Evolutionary conservation across 2,329 filamentous ascomycete genomes (phyloP), one percentile per base, ranked within the genome.

Genomic region (Trichoderma sp.): DNA sequence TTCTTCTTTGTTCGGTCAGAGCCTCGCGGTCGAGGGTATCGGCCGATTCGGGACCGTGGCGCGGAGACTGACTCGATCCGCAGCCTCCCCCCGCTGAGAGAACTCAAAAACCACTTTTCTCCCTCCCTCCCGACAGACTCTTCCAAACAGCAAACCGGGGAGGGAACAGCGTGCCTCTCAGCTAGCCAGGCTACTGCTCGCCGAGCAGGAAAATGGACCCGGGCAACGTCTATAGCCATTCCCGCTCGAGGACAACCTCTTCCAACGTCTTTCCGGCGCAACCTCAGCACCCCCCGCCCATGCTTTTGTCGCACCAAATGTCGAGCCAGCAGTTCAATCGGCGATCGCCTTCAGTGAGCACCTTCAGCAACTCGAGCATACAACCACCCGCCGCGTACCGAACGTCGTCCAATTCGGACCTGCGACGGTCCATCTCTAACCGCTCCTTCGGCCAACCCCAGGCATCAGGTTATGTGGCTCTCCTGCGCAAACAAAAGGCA

Each of bases 401-500:
- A 75, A 87, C 84, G 72, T 85, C 89, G 72, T 84, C 86, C 74
- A 85, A 79, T 63, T 84, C 78, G 79, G 88, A 91, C 80, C 83
- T 91, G 63, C 91, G 92, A 73, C 90, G 94, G 75, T 97, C 93
- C 32, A 93, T 91, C 34, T 97, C 94, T 4, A 92, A 92, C 66
- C 90, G 93, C 76, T 97, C 93, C 26, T 88, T 87, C 73, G 84
- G 84, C 61, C 88, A 88, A 73, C 83, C 92, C 17, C 88, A 88
- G 74, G 84, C 92, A 2, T 87, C 87, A n/a, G 91, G 94, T 74
- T 99, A 99, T 81, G 96, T 99, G 66, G 95, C 96, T 43, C 87
- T 98, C n/a, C 91, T 99, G 83, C 90, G 96, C 74, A 95, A 95
- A 80, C 96, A 99, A 82, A 98, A 98, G 81, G 96, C 94, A 36